These are phyloP conservation scores for Citrus reticulata DNA, from an alignment of 345 rosid genomes.

Conservation along the genomic window DNA sequence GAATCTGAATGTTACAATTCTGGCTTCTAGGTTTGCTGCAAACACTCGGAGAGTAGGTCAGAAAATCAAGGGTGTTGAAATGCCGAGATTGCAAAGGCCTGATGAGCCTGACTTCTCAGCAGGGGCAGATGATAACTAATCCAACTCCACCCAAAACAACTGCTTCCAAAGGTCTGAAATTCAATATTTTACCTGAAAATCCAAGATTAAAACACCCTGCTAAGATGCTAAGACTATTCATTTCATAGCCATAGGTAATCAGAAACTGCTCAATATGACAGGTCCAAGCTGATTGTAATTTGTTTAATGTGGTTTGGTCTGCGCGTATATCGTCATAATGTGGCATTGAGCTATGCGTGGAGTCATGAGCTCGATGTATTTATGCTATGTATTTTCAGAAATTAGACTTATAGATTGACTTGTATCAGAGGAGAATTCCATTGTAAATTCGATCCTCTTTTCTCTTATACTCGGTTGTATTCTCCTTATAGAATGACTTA, in stretches of 20 bases:
- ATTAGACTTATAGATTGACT: not conserved
- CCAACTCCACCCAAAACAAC: not conserved
- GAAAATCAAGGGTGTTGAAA: constrained; percentile 42
- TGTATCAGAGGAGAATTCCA: not conserved
- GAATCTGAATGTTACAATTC: constrained; percentile 45
- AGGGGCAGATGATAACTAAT: constrained; percentile 43
- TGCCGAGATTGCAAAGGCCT: constrained; percentile 64
- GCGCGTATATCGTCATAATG: not conserved
- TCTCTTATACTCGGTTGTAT: not conserved
- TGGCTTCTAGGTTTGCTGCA: constrained; percentile 75
- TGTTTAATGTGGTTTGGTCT: not conserved
- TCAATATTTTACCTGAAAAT: not conserved
- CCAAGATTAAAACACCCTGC: not conserved
- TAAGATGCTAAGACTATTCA: not conserved
- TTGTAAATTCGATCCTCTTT: not conserved
- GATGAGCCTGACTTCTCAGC: constrained; percentile 80
- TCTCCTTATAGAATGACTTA: not conserved
- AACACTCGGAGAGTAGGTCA: constrained; percentile 64
- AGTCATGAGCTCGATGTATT: not conserved
- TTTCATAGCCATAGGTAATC: not conserved
- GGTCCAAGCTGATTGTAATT: not conserved
- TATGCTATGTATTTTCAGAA: not conserved
- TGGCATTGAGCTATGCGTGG: not conserved
- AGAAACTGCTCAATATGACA: not conserved
- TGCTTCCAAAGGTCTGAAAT: not conserved